phyloP scores from a whole-genome alignment of 257 asterid species.

The Capsicum chinense region DNA sequence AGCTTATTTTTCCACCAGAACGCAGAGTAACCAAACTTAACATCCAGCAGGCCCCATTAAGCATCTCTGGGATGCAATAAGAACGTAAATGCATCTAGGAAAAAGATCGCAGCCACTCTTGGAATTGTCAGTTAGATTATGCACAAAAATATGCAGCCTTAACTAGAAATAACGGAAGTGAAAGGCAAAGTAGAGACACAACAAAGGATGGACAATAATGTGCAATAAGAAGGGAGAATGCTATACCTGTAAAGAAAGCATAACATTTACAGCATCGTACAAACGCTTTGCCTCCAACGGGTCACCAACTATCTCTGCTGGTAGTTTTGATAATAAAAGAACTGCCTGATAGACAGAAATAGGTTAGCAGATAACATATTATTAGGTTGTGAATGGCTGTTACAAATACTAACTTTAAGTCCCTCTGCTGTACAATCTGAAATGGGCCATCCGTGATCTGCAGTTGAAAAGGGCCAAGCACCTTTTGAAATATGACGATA shows the following conservation, averaged over 20 bases:
- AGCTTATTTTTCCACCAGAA: constrained; percentile 6
- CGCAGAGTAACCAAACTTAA: constrained; percentile 6
- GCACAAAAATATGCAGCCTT: constrained; percentile 21
- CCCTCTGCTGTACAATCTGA: constrained; percentile 99
- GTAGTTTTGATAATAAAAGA: constrained; percentile 71
- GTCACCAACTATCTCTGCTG: constrained; percentile 75
- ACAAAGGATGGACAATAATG: neutral
- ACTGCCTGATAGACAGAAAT: constrained; percentile 59
- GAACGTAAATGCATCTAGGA: neutral
- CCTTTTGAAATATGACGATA: constrained; percentile 99
- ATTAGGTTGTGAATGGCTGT: constrained; percentile 5
- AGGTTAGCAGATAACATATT: constrained; percentile 28
- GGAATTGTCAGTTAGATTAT: neutral
- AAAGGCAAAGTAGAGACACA: neutral
- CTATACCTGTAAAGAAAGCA: constrained; percentile 85
- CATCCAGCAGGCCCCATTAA: neutral
- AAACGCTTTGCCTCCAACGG: constrained; percentile 66
- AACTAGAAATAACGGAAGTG: neutral
- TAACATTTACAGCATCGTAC: constrained; percentile 88
- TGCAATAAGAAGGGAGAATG: constrained; percentile 26
- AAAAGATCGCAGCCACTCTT: constrained; percentile 7
- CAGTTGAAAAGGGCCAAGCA: constrained; percentile 99
- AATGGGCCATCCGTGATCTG: constrained; percentile 99
- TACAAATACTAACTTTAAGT: constrained; percentile 60
- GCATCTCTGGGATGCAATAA: constrained; percentile 8